Base-by-base conservation (phyloP, 257 asterid genomes). In the Capsicum baccatum region DNA sequence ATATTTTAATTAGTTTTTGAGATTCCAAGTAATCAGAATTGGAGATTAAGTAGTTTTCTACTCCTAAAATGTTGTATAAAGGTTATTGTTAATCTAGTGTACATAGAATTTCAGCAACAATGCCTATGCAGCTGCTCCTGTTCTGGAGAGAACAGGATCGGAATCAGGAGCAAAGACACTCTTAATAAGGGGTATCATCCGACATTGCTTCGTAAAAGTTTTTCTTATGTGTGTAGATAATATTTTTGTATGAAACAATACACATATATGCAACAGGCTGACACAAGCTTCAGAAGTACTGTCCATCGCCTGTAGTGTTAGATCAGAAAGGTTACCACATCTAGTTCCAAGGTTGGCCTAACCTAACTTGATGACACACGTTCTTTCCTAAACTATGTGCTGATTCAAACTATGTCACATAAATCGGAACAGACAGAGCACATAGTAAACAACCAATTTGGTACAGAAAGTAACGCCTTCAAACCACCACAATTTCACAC, bases 111-210 rank as follows among this genome's bases (percentile, higher is more conserved):
- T 48, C 0, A 0, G 21, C 56, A 48, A 48, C 39, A 73, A 21
- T 74, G 76, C 52, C 21, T 35, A 8, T 67, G 76, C 50, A 67
- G 52, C 50, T 67, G 21, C 52, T 68, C 54, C 48, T 66, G 79
- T 48, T n/a, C 58, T 71, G 42, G 80, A 71, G 39, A 9, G 9
- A n/a, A 54, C 33, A n/a, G 59, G n/a, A 0, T 71, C 59, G 11
- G 5, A 70, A 70, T 70, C 55, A 70, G 79, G 6, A 44, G 79
- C 35, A 47, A 3, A n/a, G 17, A n/a, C 57, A 48, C 42, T 50
- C n/a, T 19, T 48, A 6, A 13, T 19, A 8, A 73, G 17, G 11
- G 19, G 12, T 1, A 7, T 48, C 59, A 73, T 48, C 59, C 5
- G 3, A 19, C 42, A 73, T 52, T 19, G 42, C 13, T 19, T 19